A percentile compares a stretch with the other conserved stretches of the same genome.
Evolutionary conservation across 2,329 filamentous ascomycete genomes (phyloP).

Genomic region (Phyllosticta citriasiana): DNA sequence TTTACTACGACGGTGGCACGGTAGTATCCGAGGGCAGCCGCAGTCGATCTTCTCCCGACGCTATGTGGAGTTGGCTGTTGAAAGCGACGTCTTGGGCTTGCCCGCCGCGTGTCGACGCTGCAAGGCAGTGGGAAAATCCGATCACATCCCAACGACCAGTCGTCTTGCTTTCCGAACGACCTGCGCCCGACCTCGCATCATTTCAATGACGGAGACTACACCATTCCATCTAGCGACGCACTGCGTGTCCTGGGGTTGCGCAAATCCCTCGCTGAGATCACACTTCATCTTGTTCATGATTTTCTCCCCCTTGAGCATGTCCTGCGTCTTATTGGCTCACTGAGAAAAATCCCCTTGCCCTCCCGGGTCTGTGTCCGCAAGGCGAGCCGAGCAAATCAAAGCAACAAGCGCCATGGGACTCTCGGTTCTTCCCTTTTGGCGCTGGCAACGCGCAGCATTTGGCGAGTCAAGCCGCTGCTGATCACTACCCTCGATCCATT

Average conservation of each 20-base stretch:
- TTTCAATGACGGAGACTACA: background rate
- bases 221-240: background rate
- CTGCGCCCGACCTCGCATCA: background rate
- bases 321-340: background rate
- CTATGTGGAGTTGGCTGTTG: background rate
- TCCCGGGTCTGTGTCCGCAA: constrained; percentile 3
- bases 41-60: constrained; percentile 6
- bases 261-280: constrained; percentile 1
- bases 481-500: too few relatives aligned
- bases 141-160: background rate
- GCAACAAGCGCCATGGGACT: background rate
- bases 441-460: too few relatives aligned
- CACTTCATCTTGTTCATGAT: constrained; percentile 8
- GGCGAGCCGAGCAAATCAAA: background rate
- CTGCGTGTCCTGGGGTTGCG: background rate
- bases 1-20: constrained; percentile 2
- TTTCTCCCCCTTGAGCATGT: constrained; percentile 4
- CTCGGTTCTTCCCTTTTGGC: background rate
- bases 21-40: constrained; percentile 7
- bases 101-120: constrained; percentile 4
- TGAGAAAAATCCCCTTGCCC: constrained; percentile 1
- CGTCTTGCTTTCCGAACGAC: background rate
- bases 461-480: background rate
- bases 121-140: background rate
- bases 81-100: constrained; percentile 4